Evolutionary conservation across 345 rosid species (phyloP).

Genomic region (Eucalyptus decipiens): DNA sequence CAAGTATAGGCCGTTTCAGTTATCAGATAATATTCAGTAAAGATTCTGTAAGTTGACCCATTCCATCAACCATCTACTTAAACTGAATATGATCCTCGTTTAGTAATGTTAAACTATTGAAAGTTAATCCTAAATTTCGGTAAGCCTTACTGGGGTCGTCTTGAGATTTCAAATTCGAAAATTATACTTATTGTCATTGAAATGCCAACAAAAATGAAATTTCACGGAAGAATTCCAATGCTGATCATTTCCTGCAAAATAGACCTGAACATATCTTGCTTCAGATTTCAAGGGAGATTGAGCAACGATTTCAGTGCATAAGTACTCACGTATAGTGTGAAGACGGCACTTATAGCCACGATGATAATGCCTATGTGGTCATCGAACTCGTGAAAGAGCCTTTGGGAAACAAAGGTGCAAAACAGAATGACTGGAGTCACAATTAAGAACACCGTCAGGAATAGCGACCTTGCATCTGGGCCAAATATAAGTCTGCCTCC

Average conservation of each 20-base stretch:
- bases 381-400: constrained; percentile 35
- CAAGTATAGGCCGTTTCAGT: not conserved
- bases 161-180: not conserved
- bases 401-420: constrained; percentile 51
- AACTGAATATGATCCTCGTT: not conserved
- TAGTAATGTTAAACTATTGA: not conserved
- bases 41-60: not conserved
- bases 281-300: not conserved
- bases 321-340: constrained; percentile 42
- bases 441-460: constrained; percentile 53
- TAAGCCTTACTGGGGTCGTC: not conserved
- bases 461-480: constrained; percentile 74
- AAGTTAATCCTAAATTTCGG: not conserved
- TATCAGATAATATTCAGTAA: not conserved
- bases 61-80: not conserved
- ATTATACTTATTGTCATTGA: not conserved
- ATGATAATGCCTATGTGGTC: constrained; percentile 30
- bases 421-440: constrained; percentile 56
- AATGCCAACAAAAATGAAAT: not conserved
- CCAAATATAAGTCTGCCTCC: constrained; percentile 84
- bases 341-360: constrained; percentile 17
- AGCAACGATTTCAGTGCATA: not conserved
- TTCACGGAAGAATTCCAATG: not conserved
- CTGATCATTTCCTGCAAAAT: not conserved
- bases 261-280: not conserved